Percentiles rank a stretch among this genome's conserved stretches.
These are phyloP conservation scores for Fraxinus angustifolia DNA, from an alignment of 305 asterid genomes.

Conservation along the genomic window DNA sequence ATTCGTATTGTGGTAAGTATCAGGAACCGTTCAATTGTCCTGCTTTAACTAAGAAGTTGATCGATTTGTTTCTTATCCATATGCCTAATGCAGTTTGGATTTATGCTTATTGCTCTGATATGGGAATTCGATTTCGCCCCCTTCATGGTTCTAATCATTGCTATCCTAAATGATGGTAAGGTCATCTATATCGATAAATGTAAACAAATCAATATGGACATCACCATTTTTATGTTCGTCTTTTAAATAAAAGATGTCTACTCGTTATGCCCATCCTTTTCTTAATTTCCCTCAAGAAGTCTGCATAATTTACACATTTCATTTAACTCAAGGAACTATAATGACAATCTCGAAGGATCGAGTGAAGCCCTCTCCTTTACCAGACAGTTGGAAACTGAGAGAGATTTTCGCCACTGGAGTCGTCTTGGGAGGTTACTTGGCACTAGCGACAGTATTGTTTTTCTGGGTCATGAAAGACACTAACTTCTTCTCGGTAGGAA, in stretches of 20 bases:
- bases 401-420: conserved; percentile 76
- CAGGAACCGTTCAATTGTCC: neutral
- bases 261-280: neutral
- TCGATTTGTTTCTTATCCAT: neutral
- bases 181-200: neutral
- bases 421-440: conserved; percentile 69
- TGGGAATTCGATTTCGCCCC: conserved; percentile 87
- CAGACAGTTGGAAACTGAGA: conserved; percentile 80
- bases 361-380: conserved; percentile 81
- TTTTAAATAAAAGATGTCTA: neutral
- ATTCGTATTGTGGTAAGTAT: conserved; percentile 63
- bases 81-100: conserved; percentile 60
- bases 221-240: neutral
- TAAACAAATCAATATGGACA: neutral
- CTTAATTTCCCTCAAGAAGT: neutral
- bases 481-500: conserved; percentile 53
- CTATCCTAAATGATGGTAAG: conserved; percentile 82
- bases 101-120: conserved; percentile 72
- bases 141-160: conserved; percentile 84
- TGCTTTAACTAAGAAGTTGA: neutral
- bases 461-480: conserved; percentile 59
- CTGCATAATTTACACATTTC: neutral
- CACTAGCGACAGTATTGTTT: conserved; percentile 65
- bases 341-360: conserved; percentile 83
- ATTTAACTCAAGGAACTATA: conserved; percentile 54